A percentile compares a stretch with the other conserved stretches of the same genome.
phyloP scores from a whole-genome alignment of 495 filamentous ascomycete genomes.

The Xylaria longipes region DNA sequence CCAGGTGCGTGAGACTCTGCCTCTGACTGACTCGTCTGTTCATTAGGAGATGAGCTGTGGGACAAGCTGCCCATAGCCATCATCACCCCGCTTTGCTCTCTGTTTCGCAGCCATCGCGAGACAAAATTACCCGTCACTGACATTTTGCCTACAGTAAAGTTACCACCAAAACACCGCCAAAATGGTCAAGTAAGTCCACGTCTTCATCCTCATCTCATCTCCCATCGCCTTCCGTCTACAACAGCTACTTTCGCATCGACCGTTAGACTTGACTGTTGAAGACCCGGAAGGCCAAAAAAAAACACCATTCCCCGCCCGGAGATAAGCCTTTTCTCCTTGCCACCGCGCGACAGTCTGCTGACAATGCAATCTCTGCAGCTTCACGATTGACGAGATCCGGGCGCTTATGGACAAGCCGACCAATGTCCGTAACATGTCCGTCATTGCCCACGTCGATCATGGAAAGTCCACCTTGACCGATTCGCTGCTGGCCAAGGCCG shows the following conservation, averaged over 20 bases:
- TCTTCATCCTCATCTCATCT: not conserved
- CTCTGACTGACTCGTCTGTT: conserved; percentile 21
- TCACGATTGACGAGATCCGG: conserved; percentile 99
- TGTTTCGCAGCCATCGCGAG: not conserved
- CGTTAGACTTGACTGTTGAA: conserved; percentile 8
- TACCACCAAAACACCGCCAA: conserved; percentile 77
- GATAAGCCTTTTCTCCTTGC: conserved; percentile 43
- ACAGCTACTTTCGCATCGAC: conserved; percentile 8
- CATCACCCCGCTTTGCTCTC: conserved; percentile 29
- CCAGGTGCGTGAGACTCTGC: conserved; percentile 27
- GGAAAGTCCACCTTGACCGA: conserved; percentile 99
- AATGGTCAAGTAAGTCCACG: conserved; percentile 96
- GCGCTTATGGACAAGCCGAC: conserved; percentile 94
- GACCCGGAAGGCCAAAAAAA: conserved; percentile 10
- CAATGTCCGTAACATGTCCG: conserved; percentile 98
- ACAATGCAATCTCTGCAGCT: conserved; percentile 65
- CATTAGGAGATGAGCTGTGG: not conserved
- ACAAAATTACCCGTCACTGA: conserved; percentile 37
- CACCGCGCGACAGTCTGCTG: conserved; percentile 29
- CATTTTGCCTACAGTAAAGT: conserved; percentile 35
- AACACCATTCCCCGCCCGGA: conserved; percentile 49
- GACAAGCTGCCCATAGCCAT: not conserved
- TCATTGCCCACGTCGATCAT: conserved; percentile 99
- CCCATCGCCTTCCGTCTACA: conserved; percentile 9
- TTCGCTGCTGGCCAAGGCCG: conserved; percentile 97